phyloP scores from a whole-genome alignment of 768 basidiomycete genomes.

The Tephrocybe sp. region DNA sequence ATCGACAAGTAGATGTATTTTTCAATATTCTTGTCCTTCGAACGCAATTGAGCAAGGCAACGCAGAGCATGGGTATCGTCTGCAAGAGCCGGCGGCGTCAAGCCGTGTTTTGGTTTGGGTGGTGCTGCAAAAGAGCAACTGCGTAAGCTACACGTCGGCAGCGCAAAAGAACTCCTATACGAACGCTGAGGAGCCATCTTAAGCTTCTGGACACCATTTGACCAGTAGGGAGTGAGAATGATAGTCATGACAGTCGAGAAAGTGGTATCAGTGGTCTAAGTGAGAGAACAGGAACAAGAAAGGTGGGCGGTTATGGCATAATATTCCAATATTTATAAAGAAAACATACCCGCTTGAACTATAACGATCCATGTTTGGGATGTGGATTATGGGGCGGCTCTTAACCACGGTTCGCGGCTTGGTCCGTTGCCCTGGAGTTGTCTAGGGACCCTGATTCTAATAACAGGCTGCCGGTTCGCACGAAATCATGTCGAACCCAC shows the following conservation, averaged over 20 bases:
- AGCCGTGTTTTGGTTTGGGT: conserved; percentile 46
- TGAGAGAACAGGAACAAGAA: conserved; percentile 2
- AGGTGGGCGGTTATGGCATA: not conserved
- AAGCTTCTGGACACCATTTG: conserved; percentile 68
- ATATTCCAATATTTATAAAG: conserved; percentile 6
- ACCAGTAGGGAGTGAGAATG: conserved; percentile 69
- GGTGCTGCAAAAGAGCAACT: conserved; percentile 31
- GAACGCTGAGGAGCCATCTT: conserved; percentile 56
- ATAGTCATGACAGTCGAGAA: conserved; percentile 46
- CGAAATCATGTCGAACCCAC: not conserved
- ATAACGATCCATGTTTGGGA: conserved; percentile 12
- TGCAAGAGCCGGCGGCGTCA: conserved; percentile 59
- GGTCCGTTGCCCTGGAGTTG: conserved; percentile 11
- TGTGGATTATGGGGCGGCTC: conserved; percentile 8
- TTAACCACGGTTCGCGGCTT: conserved; percentile 2
- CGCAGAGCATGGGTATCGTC: conserved; percentile 52
- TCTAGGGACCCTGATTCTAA: conserved; percentile 9
- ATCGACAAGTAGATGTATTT: conserved; percentile 83
- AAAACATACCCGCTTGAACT: conserved; percentile 9
- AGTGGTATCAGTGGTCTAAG: not conserved
- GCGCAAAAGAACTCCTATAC: conserved; percentile 21
- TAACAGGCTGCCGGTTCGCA: not conserved
- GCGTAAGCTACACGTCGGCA: conserved; percentile 1
- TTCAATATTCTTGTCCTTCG: conserved; percentile 72
- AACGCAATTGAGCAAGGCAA: conserved; percentile 67